Evolutionary conservation across 1,284 basidiomycete genomes (phyloP).

Genomic region (Malassezia psittaci): DNA sequence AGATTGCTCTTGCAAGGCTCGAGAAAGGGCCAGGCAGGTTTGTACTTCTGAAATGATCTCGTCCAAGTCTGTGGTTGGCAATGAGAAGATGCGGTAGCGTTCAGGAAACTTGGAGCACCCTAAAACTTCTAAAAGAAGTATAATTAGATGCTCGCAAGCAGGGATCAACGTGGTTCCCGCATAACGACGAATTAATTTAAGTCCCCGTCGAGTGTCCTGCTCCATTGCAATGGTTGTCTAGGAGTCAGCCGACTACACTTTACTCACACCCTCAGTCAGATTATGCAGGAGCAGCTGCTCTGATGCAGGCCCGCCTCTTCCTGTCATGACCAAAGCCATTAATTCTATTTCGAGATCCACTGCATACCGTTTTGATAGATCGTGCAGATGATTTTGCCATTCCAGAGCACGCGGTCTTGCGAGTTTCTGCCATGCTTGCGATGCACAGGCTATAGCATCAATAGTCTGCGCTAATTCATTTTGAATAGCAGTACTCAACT

Average conservation of each 20-base stretch:
- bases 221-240: slow-evolving; percentile 14
- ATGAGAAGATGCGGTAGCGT: background rate
- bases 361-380: slow-evolving; percentile 22
- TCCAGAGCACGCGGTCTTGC: slow-evolving; percentile 17
- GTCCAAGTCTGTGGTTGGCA: background rate
- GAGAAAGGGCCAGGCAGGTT: slow-evolving; percentile 5
- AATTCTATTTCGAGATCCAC: slow-evolving; percentile 29
- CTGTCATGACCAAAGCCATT: slow-evolving; percentile 26
- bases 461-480: slow-evolving; percentile 1
- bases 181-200: slow-evolving; percentile 12
- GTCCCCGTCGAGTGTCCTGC: slow-evolving; percentile 8
- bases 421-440: slow-evolving; percentile 4
- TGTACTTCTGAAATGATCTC: background rate
- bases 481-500: slow-evolving; percentile 5
- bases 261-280: slow-evolving; percentile 28
- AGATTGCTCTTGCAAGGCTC: slow-evolving; percentile 8
- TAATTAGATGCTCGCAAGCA: slow-evolving; percentile 14
- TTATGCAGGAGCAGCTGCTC: slow-evolving; percentile 31
- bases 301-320: slow-evolving; percentile 23
- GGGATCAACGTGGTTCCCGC: slow-evolving; percentile 8
- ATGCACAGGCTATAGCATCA: slow-evolving; percentile 3
- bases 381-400: slow-evolving; percentile 25
- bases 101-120: slow-evolving; percentile 9
- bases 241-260: background rate
- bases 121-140: slow-evolving; percentile 7